Evolutionary conservation across 2,329 filamentous ascomycete species (phyloP), one percentile per base, ranked within the genome.

Genomic region (Aspergillus candidus): DNA sequence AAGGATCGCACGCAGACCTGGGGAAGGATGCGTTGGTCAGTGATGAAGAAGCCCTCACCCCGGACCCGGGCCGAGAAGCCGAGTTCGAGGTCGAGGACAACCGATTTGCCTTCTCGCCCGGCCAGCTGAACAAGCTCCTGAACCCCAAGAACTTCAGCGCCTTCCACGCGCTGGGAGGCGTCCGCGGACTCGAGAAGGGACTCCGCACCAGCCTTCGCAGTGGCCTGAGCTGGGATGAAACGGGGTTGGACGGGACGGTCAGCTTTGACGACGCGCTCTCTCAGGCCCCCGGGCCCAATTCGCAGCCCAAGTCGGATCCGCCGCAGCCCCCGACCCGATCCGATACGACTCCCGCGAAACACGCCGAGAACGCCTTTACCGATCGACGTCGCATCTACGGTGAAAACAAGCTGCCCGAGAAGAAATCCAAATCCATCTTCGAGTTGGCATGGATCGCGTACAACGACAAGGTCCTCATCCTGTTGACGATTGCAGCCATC

Each of bases 131-230:
- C 50, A 91, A 91, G 67, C 69, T 93, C 6, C 72, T 89, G 40
- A 90, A 90, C 51, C 86, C 87, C 1, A 93, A 93, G 67, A 89
- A 77, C 55, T 71, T 86, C 48, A 73, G 78, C 18, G 86, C 86
- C 4, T 88, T 90, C 49, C 80, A 84, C 54, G 84, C 84, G 5
- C 66, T 93, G 2, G 87, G 87, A 43, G 87, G 87, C 38, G 62
- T 91, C 5, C 70, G 69, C 7, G 87, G 87, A 2, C 61, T 93
- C 14, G 85, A 88, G 57, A 87, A 82, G 58, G 87, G 87, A 1
- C 62, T 93, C 8, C 74, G 81, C 45, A 83, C 84, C 1, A 72
- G 88, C 58, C 66, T 79, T 32, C 73, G 72, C 35, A 70, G 77
- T 41, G 87, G 87, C 10, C 67, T 93, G 17, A 85, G 83, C 52